Base-by-base conservation (phyloP, 2,329 filamentous ascomycete species). In the Phialophora chinensis region DNA sequence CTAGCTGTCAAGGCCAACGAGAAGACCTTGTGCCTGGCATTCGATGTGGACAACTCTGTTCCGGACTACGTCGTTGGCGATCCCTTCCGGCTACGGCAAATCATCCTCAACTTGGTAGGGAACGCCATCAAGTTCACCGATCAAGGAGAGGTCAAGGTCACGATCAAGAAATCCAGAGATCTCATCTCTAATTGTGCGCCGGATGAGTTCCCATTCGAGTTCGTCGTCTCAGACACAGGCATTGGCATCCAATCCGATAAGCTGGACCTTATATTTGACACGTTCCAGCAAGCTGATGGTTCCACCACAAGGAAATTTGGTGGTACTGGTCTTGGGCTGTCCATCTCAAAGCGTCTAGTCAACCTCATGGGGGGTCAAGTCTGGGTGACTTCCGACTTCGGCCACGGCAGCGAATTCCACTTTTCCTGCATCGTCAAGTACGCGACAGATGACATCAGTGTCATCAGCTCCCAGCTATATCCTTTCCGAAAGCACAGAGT, bases 81-180 rank as follows among this genome's bases (percentile, higher is more conserved):
- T 77, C 96, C 93, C 1, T 98, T 97, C 90, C 90, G 95, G 79
- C 83, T 98, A 64, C 89, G 94, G 69, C 95, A 99, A 80, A 96
- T 99, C 73, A 97, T 98, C 69, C 86, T 98, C 65, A 99, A 99
- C 79, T 83, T 99, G 64, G 94, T 98, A 62, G 95, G 95, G 75
- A 99, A 99, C 75, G 94, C 95, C 63, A 97, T 99, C 84, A 99
- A 99, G 77, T 99, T 99, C 78, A 98, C 95, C 2, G 94, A 98
- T 79, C 90, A 96, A 74, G 95, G 95, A 68, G 93, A 97, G 78
- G 95, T 99, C 74, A 96, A 93, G 78, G 87, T 98, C 61, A 93
- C 91, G n/a, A 97, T 98, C 73, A 88, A 89, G 74, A 84, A 88
- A 79, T 83, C 91, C 33, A 84, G 87, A 68, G 85, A 88, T 20